These are phyloP conservation scores for Candida tammaniensis DNA, from an alignment of 805 yeast genomes.

Conservation along the genomic window DNA sequence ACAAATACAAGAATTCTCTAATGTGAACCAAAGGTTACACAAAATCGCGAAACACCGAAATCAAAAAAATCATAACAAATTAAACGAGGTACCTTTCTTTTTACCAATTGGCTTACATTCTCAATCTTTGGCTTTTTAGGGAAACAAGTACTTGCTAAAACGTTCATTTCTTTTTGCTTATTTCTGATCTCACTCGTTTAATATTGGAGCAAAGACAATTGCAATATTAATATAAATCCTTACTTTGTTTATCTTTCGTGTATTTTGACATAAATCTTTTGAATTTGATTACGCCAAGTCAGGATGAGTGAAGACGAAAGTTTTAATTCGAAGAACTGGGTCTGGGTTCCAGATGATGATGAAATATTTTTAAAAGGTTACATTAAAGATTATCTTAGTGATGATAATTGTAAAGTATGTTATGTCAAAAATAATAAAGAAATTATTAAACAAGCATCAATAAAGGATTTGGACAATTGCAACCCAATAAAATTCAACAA, in stretches of 20 bases:
- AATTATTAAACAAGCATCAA: constrained; percentile 41
- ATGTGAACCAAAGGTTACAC: not conserved
- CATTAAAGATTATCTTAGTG: constrained; percentile 43
- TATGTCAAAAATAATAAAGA: constrained; percentile 39
- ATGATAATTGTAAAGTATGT: constrained; percentile 35
- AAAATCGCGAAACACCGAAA: not conserved
- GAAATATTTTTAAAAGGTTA: constrained; percentile 60
- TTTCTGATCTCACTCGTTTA: too few species aligned
- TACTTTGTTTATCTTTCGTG: too few species aligned
- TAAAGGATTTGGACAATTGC: constrained; percentile 53
- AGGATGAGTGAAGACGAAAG: constrained; percentile 15
- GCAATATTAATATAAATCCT: too few species aligned
- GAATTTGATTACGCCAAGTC: not conserved
- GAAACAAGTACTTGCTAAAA: too few species aligned
- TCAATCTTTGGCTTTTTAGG: too few species aligned
- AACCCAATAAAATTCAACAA: constrained; percentile 90
- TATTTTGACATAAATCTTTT: not conserved
- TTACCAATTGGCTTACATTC: too few species aligned
- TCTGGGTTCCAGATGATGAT: constrained; percentile 70
- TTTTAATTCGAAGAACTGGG: constrained; percentile 54
- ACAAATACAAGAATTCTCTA: too few species aligned
- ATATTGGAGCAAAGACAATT: too few species aligned
- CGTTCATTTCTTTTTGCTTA: too few species aligned
- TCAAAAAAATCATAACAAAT: not conserved
- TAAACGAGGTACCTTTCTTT: too few species aligned